Evolutionary conservation across 106 monocot species (phyloP), one percentile per base, ranked within the genome.

Genomic region (Xerophyta viscosa): DNA sequence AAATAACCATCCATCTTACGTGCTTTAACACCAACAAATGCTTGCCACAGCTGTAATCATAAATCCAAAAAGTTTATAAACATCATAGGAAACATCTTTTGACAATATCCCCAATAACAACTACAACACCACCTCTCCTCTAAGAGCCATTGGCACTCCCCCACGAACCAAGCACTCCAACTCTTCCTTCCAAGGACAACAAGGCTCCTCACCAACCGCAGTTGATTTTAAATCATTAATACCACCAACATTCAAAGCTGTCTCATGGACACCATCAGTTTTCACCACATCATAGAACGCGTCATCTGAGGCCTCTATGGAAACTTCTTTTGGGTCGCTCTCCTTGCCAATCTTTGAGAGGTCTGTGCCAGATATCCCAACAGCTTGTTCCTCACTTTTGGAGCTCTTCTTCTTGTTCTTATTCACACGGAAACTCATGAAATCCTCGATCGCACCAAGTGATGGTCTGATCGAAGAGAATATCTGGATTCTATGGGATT

Each of bases 131-230:
- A 96, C 96, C 96, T 96, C 88, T 81, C 89, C 96, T 71, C 96
- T 78, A 17, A 96, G 85, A 63, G 85, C 84, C 88, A 82, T 89
- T 11, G 96, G 89, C 37, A 96, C 58, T 54, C 96, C 96, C 13
- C 85, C 96, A 36, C 37, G 81, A 65, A 96, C 85, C 54, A 96
- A 48, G 59, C 77, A 76, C 46, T 85, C 85, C 45, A 96, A 47
- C 55, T 96, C 89, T 69, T 96, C 82, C 48, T 66, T 81, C 75
- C 78, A 88, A 63, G 76, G 73, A 33, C 66, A 78, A 36, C n/a
- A 63, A 49, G 63, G 46, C 22, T 63, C 76, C 24, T 63, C 31
- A n/a, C 23, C 27, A 70, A 22, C 68, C 22, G 8, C 3, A 65
- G 41, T 57, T 20, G 42, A 31, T 46, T 53, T 22, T 52, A 62